Evolutionary conservation across 306 rosid species (phyloP).

Genomic region (Spatholobus suberectus): DNA sequence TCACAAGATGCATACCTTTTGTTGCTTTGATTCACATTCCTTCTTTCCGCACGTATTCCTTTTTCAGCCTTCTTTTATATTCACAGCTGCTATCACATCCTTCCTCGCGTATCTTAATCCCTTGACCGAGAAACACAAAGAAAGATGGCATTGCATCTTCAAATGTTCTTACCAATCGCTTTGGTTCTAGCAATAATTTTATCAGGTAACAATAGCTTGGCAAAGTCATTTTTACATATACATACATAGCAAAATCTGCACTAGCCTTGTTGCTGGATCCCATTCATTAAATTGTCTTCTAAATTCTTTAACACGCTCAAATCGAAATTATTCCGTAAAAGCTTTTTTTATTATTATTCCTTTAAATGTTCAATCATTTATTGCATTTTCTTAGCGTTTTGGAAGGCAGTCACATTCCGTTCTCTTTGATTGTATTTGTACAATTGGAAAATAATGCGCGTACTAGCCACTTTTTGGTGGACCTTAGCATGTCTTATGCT

Average conservation of each 20-base stretch:
- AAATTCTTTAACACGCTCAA: not conserved
- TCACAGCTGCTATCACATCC: not conserved
- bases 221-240: not conserved
- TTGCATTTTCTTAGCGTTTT: not conserved
- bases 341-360: not conserved
- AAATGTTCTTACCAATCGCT: slow-evolving; percentile 42
- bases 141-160: slow-evolving; percentile 51
- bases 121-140: not conserved
- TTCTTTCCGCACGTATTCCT: slow-evolving; percentile 66
- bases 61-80: slow-evolving; percentile 46
- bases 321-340: not conserved
- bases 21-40: slow-evolving; percentile 47
- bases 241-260: not conserved
- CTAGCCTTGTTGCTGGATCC: not conserved
- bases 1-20: slow-evolving; percentile 39
- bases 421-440: not conserved
- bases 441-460: no score
- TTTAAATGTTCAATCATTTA: not conserved
- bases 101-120: slow-evolving; percentile 19
- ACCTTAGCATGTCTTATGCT: no score
- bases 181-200: slow-evolving; percentile 51
- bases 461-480: no score
- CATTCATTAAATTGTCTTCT: not conserved
- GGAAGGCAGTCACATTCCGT: not conserved
- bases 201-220: slow-evolving; percentile 54